Base-by-base conservation (phyloP, 208 protist species). In the Tritrichomonas musculus region DNA sequence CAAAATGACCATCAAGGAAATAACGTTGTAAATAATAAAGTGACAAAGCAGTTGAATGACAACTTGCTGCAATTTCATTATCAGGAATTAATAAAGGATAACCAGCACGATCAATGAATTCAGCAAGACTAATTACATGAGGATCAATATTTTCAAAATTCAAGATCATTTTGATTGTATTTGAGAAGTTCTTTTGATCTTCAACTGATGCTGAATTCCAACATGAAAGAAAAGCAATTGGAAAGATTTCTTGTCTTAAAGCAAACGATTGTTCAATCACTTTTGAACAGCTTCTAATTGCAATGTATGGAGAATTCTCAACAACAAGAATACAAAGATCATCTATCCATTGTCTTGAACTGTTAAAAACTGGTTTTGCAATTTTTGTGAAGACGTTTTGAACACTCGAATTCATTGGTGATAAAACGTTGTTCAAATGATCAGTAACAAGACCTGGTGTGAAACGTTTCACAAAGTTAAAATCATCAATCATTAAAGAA, bases 211-310 rank as follows among this genome's bases (percentile, higher is more conserved):
- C 47, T 53, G 44, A 44, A 5, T n/a, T 88, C 77, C 77, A 88
- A 36, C 77, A 88, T 39, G 47, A 57, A 39, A 88, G 30, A n/a
- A 88, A 88, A 53, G 77, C 77, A 57, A 88, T 57, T 57, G 77
- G 77, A n/a, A 88, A 88, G 17, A 88, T 25, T 39, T 88, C 77
- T 60, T 47, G 41, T 17, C 47, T 25, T 17, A 88, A 88, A 17
- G 47, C 17, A 57, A 57, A 14, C 5, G 27, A 39, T 60, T 22
- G 39, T 39, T 57, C 41, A 49, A 88, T 88, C 13, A 88, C 47
- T 8, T 88, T 53, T 57, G 47, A 57, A 50, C 77, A 88, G 30
- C 47, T 33, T 50, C 41, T 41, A 27, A 88, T 88, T n/a, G 77
- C 33, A 57, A 88, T 47, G 27, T 0, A 39, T 39, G 77, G 77